These are phyloP conservation scores for Brettanomyces sp. DNA, from an alignment of 805 yeast species.

Conservation along the genomic window DNA sequence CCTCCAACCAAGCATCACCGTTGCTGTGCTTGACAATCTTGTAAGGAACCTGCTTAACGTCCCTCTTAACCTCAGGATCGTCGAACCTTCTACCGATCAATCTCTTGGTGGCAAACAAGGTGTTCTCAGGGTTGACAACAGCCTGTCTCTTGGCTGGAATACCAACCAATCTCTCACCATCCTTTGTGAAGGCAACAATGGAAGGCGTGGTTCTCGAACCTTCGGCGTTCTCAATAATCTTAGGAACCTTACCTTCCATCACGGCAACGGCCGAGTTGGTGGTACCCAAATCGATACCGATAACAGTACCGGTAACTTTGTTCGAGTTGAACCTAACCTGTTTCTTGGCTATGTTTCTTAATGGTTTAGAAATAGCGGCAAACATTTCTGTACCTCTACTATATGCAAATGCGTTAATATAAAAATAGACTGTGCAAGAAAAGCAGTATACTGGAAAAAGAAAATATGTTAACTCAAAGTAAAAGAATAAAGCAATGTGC, in stretches of 20 bases:
- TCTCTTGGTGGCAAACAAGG: slow-evolving; percentile 76
- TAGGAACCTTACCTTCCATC: slow-evolving; percentile 53
- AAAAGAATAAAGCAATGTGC: too few species aligned
- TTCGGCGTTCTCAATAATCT: slow-evolving; percentile 67
- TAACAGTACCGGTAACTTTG: slow-evolving; percentile 37
- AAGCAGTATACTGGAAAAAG: too few species aligned
- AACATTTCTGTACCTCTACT: neutral
- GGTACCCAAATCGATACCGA: slow-evolving; percentile 80
- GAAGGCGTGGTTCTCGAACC: slow-evolving; percentile 78
- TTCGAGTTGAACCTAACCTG: slow-evolving; percentile 26
- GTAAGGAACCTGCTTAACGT: slow-evolving; percentile 54
- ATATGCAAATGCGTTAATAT: neutral
- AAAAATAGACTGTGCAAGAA: too few species aligned
- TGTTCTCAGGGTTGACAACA: slow-evolving; percentile 62
- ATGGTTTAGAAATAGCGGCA: neutral
- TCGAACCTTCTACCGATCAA: slow-evolving; percentile 64
- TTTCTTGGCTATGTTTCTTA: slow-evolving; percentile 11
- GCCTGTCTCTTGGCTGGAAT: slow-evolving; percentile 72
- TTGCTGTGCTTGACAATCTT: slow-evolving; percentile 47
- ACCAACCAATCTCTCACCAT: slow-evolving; percentile 48
- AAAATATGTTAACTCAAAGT: too few species aligned
- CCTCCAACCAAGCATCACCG: slow-evolving; percentile 64
- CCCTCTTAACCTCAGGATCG: slow-evolving; percentile 64
- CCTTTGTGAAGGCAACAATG: slow-evolving; percentile 54
- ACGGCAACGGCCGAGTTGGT: slow-evolving; percentile 83